These are phyloP conservation scores for Coemansia sp. DNA, from an alignment of 192 early-diverging fungal genomes.

Conservation along the genomic window DNA sequence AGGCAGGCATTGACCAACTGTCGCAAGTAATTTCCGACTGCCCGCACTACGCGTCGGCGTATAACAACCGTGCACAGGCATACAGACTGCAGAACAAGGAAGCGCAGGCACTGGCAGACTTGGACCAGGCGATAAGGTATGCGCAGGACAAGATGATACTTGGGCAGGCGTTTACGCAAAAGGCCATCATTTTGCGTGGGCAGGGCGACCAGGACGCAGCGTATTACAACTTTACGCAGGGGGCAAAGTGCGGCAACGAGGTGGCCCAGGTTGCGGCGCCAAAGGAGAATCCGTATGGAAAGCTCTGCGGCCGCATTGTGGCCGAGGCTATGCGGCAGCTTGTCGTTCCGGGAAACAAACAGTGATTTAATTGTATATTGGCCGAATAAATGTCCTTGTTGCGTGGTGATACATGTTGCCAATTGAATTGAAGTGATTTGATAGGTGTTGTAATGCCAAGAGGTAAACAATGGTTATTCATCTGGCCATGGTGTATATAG, in stretches of 20 bases:
- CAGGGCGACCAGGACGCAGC: constrained; percentile 54
- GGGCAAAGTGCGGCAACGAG: constrained; percentile 62
- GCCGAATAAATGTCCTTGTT: too few species aligned
- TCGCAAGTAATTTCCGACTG: constrained; percentile 38
- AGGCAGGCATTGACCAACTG: constrained; percentile 33
- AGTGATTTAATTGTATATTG: not conserved
- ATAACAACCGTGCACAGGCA: constrained; percentile 61
- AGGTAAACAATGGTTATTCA: too few species aligned
- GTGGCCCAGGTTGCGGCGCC: constrained; percentile 54
- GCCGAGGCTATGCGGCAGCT: constrained; percentile 56
- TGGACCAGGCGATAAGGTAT: constrained; percentile 57
- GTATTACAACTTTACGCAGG: constrained; percentile 57
- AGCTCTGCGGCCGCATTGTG: constrained; percentile 63
- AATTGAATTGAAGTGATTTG: too few species aligned
- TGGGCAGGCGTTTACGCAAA: constrained; percentile 62
- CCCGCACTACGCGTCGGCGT: constrained; percentile 59
- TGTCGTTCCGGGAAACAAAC: not conserved
- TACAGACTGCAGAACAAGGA: constrained; percentile 44
- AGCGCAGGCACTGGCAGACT: constrained; percentile 49
- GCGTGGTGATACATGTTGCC: too few species aligned
- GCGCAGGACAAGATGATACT: constrained; percentile 34
- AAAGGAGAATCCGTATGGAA: constrained; percentile 70
- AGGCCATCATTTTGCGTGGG: constrained; percentile 53
- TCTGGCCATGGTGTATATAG: too few species aligned
- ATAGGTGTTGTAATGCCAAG: too few species aligned